Evolutionary conservation across 345 rosid genomes (phyloP).

Genomic region (Dimocarpus longan): DNA sequence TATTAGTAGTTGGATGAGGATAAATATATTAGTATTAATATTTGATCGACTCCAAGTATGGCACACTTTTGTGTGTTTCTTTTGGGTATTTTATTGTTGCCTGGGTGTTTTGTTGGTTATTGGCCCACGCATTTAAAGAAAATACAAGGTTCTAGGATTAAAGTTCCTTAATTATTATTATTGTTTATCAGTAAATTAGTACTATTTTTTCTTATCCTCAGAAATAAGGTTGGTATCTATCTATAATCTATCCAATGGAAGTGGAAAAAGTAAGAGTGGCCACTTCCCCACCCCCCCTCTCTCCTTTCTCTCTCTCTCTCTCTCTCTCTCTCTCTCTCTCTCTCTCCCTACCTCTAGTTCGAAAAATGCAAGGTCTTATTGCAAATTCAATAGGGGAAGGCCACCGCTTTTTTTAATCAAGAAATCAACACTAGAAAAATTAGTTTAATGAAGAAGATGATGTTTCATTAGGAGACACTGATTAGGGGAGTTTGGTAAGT

Average conservation of each 20-base stretch:
- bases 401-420: too few species aligned
- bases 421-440: too few species aligned
- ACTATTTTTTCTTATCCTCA: slow-evolving; percentile 32
- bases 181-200: background rate
- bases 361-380: slow-evolving; percentile 4
- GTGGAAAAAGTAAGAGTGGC: slow-evolving; percentile 38
- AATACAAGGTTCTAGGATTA: slow-evolving; percentile 13
- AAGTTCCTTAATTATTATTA: background rate
- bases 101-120: slow-evolving; percentile 18
- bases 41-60: slow-evolving; percentile 36
- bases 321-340: slow-evolving; percentile 21
- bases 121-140: slow-evolving; percentile 8
- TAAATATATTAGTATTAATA: slow-evolving; percentile 18
- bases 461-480: slow-evolving; percentile 27
- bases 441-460: background rate
- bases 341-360: background rate
- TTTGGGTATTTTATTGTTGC: slow-evolving; percentile 19
- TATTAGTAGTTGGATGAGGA: slow-evolving; percentile 18
- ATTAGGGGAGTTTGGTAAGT: slow-evolving; percentile 7
- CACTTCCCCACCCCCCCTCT: background rate
- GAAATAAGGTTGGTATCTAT: slow-evolving; percentile 19
- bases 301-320: slow-evolving; percentile 19
- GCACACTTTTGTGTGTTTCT: slow-evolving; percentile 24
- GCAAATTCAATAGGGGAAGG: background rate
- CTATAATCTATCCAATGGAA: slow-evolving; percentile 29